Evolutionary conservation across 228 moss, liverwort and hornwort species (phyloP), one percentile per base, ranked within the genome.

Genomic region (Sphagnum magellanicum): DNA sequence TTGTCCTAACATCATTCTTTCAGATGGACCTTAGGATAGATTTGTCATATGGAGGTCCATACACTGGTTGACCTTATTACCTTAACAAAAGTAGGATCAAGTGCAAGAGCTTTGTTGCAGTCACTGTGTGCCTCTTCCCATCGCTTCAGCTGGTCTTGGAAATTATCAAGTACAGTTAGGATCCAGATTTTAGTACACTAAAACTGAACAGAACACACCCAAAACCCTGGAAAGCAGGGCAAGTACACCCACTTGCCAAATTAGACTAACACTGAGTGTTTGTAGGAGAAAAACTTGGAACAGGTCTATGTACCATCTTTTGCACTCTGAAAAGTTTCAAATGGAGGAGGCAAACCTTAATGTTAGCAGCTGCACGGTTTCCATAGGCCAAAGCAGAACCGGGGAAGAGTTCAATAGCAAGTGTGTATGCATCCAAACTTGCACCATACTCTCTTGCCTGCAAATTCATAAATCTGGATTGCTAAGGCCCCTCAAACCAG

Each of bases 391-490:
- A 74, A 58, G 79, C 69, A 6, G 72, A 77, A 48, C 60, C 49
- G 1, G 86, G 61, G 71, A 51, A 77, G 10, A 82, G 75, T n/a
- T 86, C 75, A 66, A 79, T 79, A 32, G 82, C 82, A 61, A 79
- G 71, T 4, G 63, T 75, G 1, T 86, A 86, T 15, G 75, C 77
- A 68, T 82, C 79, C 58, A 86, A 67, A 55, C 86, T 86, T 71
- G 86, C 77, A 73, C 15, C 74, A 5, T 82, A 86, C 63, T 86
- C 86, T 6, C 15, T 82, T 8, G 82, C 86, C 86, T 86, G 10
- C 16, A 70, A 59, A 15, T 9, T 32, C 32, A 32, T 32, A 32
- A 32, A 32, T 32, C 32, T 32, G 32, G 32, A 32, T 32, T 32
- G 32, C 32, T 32, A 32, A 32, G 32, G 32, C 32, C 32, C 32